A percentile compares a stretch with the other conserved stretches of the same genome.
These are phyloP conservation scores for Ustilago tritici DNA, from an alignment of 1,284 basidiomycete species.

Conservation along the genomic window DNA sequence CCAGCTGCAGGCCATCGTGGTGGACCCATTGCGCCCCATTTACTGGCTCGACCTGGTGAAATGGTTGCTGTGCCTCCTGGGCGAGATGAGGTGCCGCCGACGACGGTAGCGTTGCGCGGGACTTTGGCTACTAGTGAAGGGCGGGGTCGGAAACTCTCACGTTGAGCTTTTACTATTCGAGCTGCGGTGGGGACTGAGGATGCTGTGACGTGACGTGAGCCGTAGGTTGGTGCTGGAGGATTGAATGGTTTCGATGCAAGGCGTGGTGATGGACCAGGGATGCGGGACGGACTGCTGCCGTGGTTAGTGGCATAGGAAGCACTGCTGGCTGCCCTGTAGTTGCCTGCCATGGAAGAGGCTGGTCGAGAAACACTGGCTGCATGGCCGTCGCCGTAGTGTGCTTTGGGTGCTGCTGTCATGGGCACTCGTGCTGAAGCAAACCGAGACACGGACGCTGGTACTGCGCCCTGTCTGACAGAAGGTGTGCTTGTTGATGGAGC, in stretches of 20 bases:
- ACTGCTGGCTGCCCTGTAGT: slow-evolving; percentile 33
- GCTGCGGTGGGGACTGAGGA: slow-evolving; percentile 21
- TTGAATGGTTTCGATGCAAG: slow-evolving; percentile 19
- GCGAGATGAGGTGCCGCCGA: slow-evolving; percentile 17
- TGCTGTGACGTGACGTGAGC: slow-evolving; percentile 29
- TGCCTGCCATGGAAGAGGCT: slow-evolving; percentile 33
- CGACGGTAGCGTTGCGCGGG: slow-evolving; percentile 21
- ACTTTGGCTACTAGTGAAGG: slow-evolving; percentile 50
- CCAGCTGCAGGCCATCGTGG: slow-evolving; percentile 42
- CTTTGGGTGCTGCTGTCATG: slow-evolving; percentile 31
- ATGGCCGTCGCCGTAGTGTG: slow-evolving; percentile 14
- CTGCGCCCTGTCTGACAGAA: slow-evolving; percentile 17
- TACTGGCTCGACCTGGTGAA: slow-evolving; percentile 49
- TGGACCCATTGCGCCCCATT: slow-evolving; percentile 56
- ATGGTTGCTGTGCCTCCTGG: slow-evolving; percentile 7
- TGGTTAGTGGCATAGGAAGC: slow-evolving; percentile 24
- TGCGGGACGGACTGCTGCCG: slow-evolving; percentile 44
- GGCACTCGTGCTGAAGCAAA: slow-evolving; percentile 37
- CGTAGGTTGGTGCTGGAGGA: slow-evolving; percentile 24
- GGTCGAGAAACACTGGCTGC: slow-evolving; percentile 33
- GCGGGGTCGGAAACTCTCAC: slow-evolving; percentile 49
- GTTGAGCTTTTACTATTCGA: slow-evolving; percentile 32
- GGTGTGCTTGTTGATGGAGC: slow-evolving; percentile 23
- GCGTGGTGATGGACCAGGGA: slow-evolving; percentile 34
- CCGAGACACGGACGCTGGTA: slow-evolving; percentile 29